Conservation (phyloP, 179 eudicot species). For the Silene vulgaris region DNA sequence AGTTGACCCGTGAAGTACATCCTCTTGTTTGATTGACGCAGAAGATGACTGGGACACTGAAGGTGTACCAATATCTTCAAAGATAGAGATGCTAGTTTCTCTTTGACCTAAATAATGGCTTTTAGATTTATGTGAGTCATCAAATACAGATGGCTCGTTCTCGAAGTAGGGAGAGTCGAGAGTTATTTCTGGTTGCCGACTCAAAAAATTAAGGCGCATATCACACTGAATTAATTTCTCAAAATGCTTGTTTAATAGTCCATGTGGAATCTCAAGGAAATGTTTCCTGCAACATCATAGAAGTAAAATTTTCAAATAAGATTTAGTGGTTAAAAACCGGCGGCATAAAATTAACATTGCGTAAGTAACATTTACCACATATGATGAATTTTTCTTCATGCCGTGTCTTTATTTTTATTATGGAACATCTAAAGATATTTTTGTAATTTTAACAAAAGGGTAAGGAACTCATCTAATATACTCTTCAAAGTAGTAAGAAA, state of each 20-base stretch:
- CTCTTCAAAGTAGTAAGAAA: too few relatives aligned
- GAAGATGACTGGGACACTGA: constrained; percentile 33
- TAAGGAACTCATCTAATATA: too few relatives aligned
- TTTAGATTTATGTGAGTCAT: not conserved
- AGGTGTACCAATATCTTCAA: constrained; percentile 34
- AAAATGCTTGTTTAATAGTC: constrained; percentile 46
- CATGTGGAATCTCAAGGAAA: constrained; percentile 40
- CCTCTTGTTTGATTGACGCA: constrained; percentile 33
- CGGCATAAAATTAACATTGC: not conserved
- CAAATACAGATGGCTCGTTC: constrained; percentile 26
- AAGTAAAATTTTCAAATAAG: not conserved
- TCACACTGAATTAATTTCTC: constrained; percentile 50
- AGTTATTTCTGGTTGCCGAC: constrained; percentile 38
- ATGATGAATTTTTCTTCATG: too few relatives aligned
- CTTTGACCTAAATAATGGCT: too few relatives aligned
- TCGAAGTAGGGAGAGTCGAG: constrained; percentile 41
- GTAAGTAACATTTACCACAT: too few relatives aligned
- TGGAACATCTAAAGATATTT: too few relatives aligned
- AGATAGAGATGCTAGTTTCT: constrained; percentile 24
- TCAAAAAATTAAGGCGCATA: constrained; percentile 41
- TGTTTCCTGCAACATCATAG: constrained; percentile 41
- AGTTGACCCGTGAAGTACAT: constrained; percentile 22
- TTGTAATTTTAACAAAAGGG: too few relatives aligned
- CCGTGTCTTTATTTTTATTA: too few relatives aligned
- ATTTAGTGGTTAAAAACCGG: too few relatives aligned